These are phyloP conservation scores for Globisporangium okanoganense DNA, from an alignment of 352 stramenopile genomes.

Conservation along the genomic window DNA sequence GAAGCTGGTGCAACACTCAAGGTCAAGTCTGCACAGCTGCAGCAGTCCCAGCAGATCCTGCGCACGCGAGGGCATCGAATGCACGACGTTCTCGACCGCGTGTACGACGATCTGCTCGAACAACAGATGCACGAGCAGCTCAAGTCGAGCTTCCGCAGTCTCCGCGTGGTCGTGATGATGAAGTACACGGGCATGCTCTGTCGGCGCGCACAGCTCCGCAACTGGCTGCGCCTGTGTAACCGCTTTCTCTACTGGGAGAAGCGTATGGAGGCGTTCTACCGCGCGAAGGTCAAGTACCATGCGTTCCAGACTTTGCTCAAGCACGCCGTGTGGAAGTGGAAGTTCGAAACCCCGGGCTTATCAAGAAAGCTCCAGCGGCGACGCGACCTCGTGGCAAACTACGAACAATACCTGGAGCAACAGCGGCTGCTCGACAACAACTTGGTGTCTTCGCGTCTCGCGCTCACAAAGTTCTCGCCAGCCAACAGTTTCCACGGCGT, in stretches of 20 bases:
- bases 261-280: constrained; percentile 36
- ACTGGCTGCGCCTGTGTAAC: constrained; percentile 55
- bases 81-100: constrained; percentile 59
- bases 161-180: constrained; percentile 44
- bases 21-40: constrained; percentile 41
- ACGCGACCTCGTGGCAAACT: constrained; percentile 30
- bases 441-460: constrained; percentile 25
- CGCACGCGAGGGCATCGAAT: constrained; percentile 41
- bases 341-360: constrained; percentile 38
- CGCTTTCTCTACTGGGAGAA: constrained; percentile 52
- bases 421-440: constrained; percentile 31
- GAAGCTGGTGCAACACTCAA: constrained; percentile 41
- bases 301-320: constrained; percentile 42
- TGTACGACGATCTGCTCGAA: constrained; percentile 47
- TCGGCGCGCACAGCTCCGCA: constrained; percentile 43
- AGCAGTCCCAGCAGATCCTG: constrained; percentile 47
- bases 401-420: constrained; percentile 32
- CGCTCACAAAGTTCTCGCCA: constrained; percentile 35
- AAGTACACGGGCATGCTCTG: constrained; percentile 43
- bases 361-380: constrained; percentile 32
- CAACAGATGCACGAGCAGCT: constrained; percentile 38
- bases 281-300: constrained; percentile 34
- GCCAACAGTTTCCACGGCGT: constrained; percentile 40
- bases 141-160: constrained; percentile 52
- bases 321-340: constrained; percentile 47